Conservation (phyloP, 2,329 filamentous ascomycete genomes). For the Trichothecium roseum region DNA sequence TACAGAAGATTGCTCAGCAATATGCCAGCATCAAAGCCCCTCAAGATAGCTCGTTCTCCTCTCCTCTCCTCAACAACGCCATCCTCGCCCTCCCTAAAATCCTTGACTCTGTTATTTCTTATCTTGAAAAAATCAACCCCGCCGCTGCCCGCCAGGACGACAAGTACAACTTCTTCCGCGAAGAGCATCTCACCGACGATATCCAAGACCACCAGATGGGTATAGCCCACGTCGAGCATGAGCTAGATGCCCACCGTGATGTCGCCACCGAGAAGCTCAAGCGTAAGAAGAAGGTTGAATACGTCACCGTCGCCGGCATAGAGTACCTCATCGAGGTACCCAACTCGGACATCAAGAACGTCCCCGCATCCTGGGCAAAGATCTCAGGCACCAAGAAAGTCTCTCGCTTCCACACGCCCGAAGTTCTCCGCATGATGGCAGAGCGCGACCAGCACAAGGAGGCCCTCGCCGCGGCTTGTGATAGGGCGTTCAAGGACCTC, state of each 20-base stretch:
- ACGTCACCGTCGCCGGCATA: constrained; percentile 78
- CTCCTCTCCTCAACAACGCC: constrained; percentile 57
- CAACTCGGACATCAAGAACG: constrained; percentile 70
- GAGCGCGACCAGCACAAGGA: constrained; percentile 95
- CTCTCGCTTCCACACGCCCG: constrained; percentile 88
- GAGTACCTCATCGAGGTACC: constrained; percentile 91
- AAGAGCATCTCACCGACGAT: constrained; percentile 76
- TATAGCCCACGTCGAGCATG: constrained; percentile 85
- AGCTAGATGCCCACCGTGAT: constrained; percentile 66
- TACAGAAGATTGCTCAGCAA: constrained; percentile 72
- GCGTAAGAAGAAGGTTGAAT: constrained; percentile 55
- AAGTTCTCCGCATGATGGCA: constrained; percentile 70
- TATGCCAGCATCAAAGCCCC: constrained; percentile 58
- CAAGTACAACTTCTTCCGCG: constrained; percentile 88
- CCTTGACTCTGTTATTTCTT: constrained; percentile 57
- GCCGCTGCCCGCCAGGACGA: constrained; percentile 77
- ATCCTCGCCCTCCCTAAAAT: constrained; percentile 70
- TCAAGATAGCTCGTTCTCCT: constrained; percentile 61
- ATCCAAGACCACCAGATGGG: constrained; percentile 83
- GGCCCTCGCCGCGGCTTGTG: constrained; percentile 82
- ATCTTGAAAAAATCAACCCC: constrained; percentile 77
- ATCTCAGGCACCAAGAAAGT: constrained; percentile 89
- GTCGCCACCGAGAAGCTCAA: constrained; percentile 63
- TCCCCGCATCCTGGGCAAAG: constrained; percentile 91
- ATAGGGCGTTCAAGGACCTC: constrained; percentile 65